Percentiles rank a stretch among this genome's conserved stretches.
These are phyloP conservation scores for Cyanodermella asteris DNA, from an alignment of 2,329 filamentous ascomycete genomes.

Conservation along the genomic window DNA sequence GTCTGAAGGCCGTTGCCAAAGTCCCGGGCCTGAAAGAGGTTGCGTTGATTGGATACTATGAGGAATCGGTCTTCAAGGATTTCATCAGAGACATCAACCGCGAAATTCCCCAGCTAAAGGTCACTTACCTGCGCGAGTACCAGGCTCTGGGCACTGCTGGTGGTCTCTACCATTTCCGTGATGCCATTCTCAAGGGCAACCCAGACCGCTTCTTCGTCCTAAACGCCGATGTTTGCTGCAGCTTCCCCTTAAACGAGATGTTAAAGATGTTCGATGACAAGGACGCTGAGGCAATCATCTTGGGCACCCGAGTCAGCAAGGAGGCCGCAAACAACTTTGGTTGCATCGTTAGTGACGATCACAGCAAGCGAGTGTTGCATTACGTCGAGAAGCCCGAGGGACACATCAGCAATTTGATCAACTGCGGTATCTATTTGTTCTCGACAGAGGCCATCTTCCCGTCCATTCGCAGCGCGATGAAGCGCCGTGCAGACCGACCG, in stretches of 20 bases:
- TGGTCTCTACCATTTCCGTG: conserved; percentile 95
- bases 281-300: conserved; percentile 87
- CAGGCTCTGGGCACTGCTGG: conserved; percentile 87
- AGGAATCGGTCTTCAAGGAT: conserved; percentile 88
- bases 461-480: conserved; percentile 81
- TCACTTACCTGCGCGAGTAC: conserved; percentile 95
- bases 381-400: conserved; percentile 98
- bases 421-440: conserved; percentile 97
- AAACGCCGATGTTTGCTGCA: conserved; percentile 97
- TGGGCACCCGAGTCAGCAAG: conserved; percentile 76
- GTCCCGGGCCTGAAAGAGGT: conserved; percentile 88
- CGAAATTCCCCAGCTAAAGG: conserved; percentile 69
- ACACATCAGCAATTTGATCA: conserved; percentile 95
- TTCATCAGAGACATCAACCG: conserved; percentile 82
- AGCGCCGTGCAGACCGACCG: conserved; percentile 78
- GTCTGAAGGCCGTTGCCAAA: conserved; percentile 74
- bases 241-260: conserved; percentile 91
- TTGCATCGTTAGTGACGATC: conserved; percentile 85
- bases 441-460: conserved; percentile 91
- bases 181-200: conserved; percentile 88
- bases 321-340: conserved; percentile 92
- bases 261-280: conserved; percentile 82
- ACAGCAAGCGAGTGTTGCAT: conserved; percentile 88
- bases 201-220: conserved; percentile 92
- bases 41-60: conserved; percentile 96